Evolutionary conservation across 208 protist genomes (phyloP), one percentile per base, ranked within the genome.

Genomic region (Trypanosoma scelopori): DNA sequence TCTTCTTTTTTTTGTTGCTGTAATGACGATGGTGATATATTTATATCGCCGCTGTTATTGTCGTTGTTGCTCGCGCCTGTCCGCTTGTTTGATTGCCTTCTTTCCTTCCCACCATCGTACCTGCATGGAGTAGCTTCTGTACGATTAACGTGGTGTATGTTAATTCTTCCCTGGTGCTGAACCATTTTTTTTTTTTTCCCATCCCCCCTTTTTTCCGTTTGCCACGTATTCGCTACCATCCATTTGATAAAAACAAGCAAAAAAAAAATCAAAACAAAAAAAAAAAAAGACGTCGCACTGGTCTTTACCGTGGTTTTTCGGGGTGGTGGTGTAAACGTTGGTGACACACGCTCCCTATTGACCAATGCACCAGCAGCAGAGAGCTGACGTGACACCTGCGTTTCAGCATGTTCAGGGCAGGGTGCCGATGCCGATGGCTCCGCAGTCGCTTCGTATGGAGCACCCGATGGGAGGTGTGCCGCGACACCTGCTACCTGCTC

Each of bases 301-400:
- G 20, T 59, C n/a, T n/a, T n/a, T n/a, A n/a, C n/a, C 16, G 53
- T 27, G 16, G 22, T 22, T 47, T 1, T 1, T 1, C 15, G n/a
- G 27, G 39, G 15, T 25, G 50, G n/a, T 41, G 50, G 35, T 15
- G 42, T 11, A 39, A 46, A 7, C 48, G 42, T 18, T 30, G 53
- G 11, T 27, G 32, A 5, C 32, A 9, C 32, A 37, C 6, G 3
- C 16, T 16, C n/a, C 23, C 43, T 37, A 5, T 35, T 5, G 12
- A 60, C 27, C 4, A 48, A 68, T 68, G 62, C 35, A 56, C 27
- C 37, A 66, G 5, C 58, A 64, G 22, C 42, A 23, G 48, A 28
- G 27, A n/a, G 25, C 47, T 37, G 58, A 3, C 0, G 16, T 5
- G 25, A 1, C 46, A 30, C 18, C 27, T 45, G 18, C 45, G 39